phyloP scores from a whole-genome alignment of 768 basidiomycete species.

The Kwoniella mangroviensis region DNA sequence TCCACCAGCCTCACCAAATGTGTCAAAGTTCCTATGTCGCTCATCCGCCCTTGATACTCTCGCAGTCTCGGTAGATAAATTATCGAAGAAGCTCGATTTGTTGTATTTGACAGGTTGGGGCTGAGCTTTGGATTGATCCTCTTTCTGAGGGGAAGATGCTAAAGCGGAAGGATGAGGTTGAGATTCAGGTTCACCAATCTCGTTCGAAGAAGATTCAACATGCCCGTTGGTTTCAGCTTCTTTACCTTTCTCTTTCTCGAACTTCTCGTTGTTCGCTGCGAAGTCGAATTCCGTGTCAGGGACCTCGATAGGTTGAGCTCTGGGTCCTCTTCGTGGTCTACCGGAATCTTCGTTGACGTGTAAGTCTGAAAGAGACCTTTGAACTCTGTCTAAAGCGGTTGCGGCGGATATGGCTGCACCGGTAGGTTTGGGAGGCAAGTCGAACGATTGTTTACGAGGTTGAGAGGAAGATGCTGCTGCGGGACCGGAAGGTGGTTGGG shows the following conservation, averaged over 20 bases:
- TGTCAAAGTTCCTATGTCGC: conserved; percentile 49
- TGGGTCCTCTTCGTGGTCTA: conserved; percentile 10
- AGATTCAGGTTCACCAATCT: conserved; percentile 26
- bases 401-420: conserved; percentile 32
- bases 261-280: conserved; percentile 34
- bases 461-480: conserved; percentile 18
- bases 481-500: conserved; percentile 12
- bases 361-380: conserved; percentile 47
- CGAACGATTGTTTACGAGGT: conserved; percentile 20
- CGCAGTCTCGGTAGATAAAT: conserved; percentile 27
- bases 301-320: conserved; percentile 35
- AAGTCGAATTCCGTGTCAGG: conserved; percentile 54
- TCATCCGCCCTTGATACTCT: conserved; percentile 43
- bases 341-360: conserved; percentile 16
- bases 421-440: conserved; percentile 39
- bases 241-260: conserved; percentile 36
- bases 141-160: conserved; percentile 9
- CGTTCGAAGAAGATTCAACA: conserved; percentile 17
- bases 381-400: conserved; percentile 49
- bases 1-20: conserved; percentile 51
- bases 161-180: conserved; percentile 40
- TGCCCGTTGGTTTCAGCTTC: conserved; percentile 16
- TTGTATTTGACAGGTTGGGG: conserved; percentile 27
- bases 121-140: neutral
- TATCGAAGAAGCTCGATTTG: conserved; percentile 51